Evolutionary conservation across 2,329 filamentous ascomycete species (phyloP).

Genomic region (Alternaria sp.): DNA sequence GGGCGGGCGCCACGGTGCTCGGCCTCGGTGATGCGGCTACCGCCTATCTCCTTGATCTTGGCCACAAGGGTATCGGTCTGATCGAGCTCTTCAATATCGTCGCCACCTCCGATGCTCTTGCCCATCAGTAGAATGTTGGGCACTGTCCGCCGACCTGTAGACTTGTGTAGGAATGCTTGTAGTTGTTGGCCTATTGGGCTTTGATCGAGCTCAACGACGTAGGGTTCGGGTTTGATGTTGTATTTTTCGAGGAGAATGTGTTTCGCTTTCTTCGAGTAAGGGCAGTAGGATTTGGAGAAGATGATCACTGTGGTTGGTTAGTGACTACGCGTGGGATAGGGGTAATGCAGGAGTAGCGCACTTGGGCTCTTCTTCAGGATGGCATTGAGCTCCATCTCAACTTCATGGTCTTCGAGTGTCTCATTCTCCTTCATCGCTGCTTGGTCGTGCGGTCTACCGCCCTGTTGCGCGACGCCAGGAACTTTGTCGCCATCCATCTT

Average conservation of each 20-base stretch:
- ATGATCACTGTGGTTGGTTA: slow-evolving; percentile 74
- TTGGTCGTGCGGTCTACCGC: slow-evolving; percentile 54
- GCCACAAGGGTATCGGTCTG: slow-evolving; percentile 70
- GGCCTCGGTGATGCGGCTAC: slow-evolving; percentile 65
- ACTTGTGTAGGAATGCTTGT: slow-evolving; percentile 74
- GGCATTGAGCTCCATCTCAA: slow-evolving; percentile 75
- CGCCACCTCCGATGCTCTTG: slow-evolving; percentile 87
- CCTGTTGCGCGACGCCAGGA: slow-evolving; percentile 56
- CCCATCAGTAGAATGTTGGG: slow-evolving; percentile 92
- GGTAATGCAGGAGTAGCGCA: slow-evolving; percentile 53
- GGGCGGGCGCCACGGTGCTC: slow-evolving; percentile 26
- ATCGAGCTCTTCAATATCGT: slow-evolving; percentile 78
- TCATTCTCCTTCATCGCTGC: slow-evolving; percentile 56
- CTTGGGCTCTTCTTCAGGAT: slow-evolving; percentile 88
- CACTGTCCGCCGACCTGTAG: slow-evolving; percentile 84
- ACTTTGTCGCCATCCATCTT: slow-evolving; percentile 55
- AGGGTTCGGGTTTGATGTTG: slow-evolving; percentile 80
- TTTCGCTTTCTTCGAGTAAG: slow-evolving; percentile 86
- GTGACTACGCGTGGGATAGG: neutral
- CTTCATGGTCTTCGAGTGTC: slow-evolving; percentile 68
- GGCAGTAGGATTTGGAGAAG: slow-evolving; percentile 95
- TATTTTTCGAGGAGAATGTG: slow-evolving; percentile 84
- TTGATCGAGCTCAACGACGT: slow-evolving; percentile 88
- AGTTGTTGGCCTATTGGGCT: slow-evolving; percentile 77
- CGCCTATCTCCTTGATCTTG: slow-evolving; percentile 77